Evolutionary conservation across 495 filamentous ascomycete genomes (phyloP), one percentile per base, ranked within the genome.

Genomic region (Cryomyces minteri): DNA sequence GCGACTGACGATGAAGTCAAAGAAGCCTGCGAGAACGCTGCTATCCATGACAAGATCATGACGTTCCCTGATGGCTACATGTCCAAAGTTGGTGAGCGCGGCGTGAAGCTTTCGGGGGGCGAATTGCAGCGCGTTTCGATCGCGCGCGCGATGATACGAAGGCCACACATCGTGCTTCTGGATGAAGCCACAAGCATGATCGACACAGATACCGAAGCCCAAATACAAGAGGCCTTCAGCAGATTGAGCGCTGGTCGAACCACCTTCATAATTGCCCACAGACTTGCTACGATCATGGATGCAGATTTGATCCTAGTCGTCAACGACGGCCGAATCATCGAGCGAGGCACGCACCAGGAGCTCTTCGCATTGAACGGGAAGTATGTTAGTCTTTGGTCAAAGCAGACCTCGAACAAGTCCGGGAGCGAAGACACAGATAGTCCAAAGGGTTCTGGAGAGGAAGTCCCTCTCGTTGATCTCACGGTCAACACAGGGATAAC

Each of bases 41-140:
- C 53, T 10, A 55, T 61, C 18, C 56, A 62, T 43, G 58, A 62
- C 39, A 58, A 58, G 36, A 64, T 62, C 39, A 34, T 56, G 39
- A 51, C 34, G 12, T 80, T 85, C 52, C 70, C 76, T 1, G 72
- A 59, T 12, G 50, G 49, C 7, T 83, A 80, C 50, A 54, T 73
- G 32, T 73, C 74, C 9, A 64, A 63, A 7, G 73, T 80, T 33
- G 79, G 78, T 5, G 76, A 80, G 39, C 63, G 70, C 5, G 77
- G 77, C 3, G 60, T 79, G 32, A 82, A 79, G 53, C 62, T 88
- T 25, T 84, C 80, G 6, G 81, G 80, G 9, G 83, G 82, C 5
- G 80, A 88, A 58, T 60, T 74, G 39, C 83, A 87, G 57, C 72
- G 82, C 37, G 65, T 88, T n/a, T 74, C 82, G 1, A 84, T 87